Conservation (phyloP, 345 rosid species). For the Linum lewisii region DNA sequence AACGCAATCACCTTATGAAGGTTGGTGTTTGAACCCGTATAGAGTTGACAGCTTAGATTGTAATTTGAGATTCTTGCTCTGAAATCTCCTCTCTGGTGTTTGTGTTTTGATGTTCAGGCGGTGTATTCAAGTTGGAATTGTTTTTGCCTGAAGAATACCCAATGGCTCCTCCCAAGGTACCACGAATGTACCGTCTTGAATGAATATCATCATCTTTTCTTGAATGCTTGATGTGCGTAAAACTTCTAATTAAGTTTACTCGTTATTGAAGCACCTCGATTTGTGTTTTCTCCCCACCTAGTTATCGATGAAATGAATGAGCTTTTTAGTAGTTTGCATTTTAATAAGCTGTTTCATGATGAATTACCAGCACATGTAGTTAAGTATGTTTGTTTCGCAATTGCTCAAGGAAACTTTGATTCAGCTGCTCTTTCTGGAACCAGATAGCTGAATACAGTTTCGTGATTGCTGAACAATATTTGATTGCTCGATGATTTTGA, state of each 20-base stretch:
- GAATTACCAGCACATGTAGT: background rate
- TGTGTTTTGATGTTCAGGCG: constrained; percentile 41
- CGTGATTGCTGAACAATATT: too few relatives aligned
- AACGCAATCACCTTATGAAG: constrained; percentile 93
- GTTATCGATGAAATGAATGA: background rate
- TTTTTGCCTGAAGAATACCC: constrained; percentile 99
- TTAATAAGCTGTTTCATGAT: background rate
- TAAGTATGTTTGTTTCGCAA: too few relatives aligned
- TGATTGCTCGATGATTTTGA: too few relatives aligned
- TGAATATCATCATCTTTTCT: background rate
- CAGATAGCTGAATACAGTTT: too few relatives aligned
- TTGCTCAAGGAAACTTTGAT: too few relatives aligned
- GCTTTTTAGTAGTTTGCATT: background rate
- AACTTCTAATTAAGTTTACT: too few relatives aligned
- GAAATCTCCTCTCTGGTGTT: background rate
- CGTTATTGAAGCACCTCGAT: background rate
- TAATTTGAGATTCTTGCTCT: background rate
- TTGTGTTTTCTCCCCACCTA: background rate
- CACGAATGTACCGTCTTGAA: too few relatives aligned
- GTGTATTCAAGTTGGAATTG: constrained; percentile 97
- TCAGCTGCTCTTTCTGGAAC: too few relatives aligned
- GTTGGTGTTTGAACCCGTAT: constrained; percentile 21
- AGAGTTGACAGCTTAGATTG: background rate
- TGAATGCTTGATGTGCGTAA: background rate
- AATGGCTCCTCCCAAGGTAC: constrained; percentile 99